A percentile compares a stretch with the other conserved stretches of the same genome.
These are phyloP conservation scores for Omphalea diandra DNA, from an alignment of 441 rosid species.

Conservation along the genomic window DNA sequence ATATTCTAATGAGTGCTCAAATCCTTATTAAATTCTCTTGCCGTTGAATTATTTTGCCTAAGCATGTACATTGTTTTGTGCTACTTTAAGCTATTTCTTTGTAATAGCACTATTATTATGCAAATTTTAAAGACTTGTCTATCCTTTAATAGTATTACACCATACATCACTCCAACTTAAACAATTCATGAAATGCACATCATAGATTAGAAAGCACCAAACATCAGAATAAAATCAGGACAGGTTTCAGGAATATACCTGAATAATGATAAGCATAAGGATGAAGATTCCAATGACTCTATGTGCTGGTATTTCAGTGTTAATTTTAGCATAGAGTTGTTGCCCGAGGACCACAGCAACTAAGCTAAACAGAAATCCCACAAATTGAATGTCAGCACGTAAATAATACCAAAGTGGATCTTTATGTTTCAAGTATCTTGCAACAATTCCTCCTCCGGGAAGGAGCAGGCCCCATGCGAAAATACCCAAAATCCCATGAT, in stretches of 20 bases:
- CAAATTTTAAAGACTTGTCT: too few relatives aligned
- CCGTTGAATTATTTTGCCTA: too few relatives aligned
- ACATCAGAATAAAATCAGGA: too few relatives aligned
- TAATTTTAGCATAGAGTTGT: conserved; percentile 53
- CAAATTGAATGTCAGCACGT: conserved; percentile 61
- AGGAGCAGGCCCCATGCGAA: conserved; percentile 80
- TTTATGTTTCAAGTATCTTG: conserved; percentile 78
- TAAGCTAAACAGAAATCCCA: conserved; percentile 70
- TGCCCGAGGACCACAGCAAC: conserved; percentile 65
- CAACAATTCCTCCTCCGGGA: conserved; percentile 71
- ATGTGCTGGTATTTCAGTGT: conserved; percentile 59
- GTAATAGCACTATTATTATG: too few relatives aligned
- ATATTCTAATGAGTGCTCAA: too few relatives aligned
- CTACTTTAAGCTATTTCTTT: too few relatives aligned
- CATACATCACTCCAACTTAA: neutral
- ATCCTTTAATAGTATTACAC: too few relatives aligned
- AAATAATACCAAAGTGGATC: conserved; percentile 90
- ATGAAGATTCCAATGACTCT: conserved; percentile 80
- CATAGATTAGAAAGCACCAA: neutral
- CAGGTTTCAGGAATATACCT: conserved; percentile 54
- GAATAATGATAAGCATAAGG: conserved; percentile 69
- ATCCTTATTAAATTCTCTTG: too few relatives aligned
- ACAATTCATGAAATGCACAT: neutral
- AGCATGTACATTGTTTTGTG: too few relatives aligned
- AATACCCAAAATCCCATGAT: conserved; percentile 70